A percentile compares a stretch with the other conserved stretches of the same genome.
phyloP scores from a whole-genome alignment of 2,329 filamentous ascomycete genomes.

The Mariannaea sp. region DNA sequence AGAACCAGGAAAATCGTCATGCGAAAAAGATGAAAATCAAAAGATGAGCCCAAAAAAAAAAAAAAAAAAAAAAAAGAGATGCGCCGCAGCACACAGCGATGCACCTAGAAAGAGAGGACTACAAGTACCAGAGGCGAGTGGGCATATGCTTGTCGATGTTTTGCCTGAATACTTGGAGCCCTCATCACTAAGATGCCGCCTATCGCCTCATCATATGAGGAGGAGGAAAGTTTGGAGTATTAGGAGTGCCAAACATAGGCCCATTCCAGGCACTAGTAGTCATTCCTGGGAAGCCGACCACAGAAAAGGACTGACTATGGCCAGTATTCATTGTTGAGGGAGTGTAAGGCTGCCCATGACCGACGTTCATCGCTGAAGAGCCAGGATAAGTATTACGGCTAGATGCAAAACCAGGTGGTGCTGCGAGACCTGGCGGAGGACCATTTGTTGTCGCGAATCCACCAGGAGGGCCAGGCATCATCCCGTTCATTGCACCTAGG shows the following conservation, averaged over 20 bases:
- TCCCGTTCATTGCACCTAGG: slow-evolving; percentile 62
- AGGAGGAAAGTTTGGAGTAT: slow-evolving; percentile 35
- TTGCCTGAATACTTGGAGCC: not conserved
- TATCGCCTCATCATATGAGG: slow-evolving; percentile 45
- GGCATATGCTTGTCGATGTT: too few species aligned
- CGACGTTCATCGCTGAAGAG: slow-evolving; percentile 28
- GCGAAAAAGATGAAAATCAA: not conserved
- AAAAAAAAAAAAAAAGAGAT: slow-evolving; percentile 11
- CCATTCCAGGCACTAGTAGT: slow-evolving; percentile 35
- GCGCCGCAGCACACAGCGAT: too few species aligned
- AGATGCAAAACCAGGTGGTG: slow-evolving; percentile 70
- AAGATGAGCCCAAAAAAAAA: too few species aligned
- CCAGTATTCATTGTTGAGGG: too few species aligned
- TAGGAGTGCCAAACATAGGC: slow-evolving; percentile 26
- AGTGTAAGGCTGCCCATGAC: not conserved
- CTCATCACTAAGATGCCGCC: not conserved
- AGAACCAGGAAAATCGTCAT: not conserved
- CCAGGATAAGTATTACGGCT: slow-evolving; percentile 35
- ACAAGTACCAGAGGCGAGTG: too few species aligned
- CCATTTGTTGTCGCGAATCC: slow-evolving; percentile 72
- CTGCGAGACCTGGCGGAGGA: slow-evolving; percentile 80
- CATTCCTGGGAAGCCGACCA: slow-evolving; percentile 25
- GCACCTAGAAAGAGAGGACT: too few species aligned
- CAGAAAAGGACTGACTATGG: slow-evolving; percentile 13
- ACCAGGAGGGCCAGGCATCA: slow-evolving; percentile 56